Conservation (phyloP, 306 rosid species). For the Fagus crenata region DNA sequence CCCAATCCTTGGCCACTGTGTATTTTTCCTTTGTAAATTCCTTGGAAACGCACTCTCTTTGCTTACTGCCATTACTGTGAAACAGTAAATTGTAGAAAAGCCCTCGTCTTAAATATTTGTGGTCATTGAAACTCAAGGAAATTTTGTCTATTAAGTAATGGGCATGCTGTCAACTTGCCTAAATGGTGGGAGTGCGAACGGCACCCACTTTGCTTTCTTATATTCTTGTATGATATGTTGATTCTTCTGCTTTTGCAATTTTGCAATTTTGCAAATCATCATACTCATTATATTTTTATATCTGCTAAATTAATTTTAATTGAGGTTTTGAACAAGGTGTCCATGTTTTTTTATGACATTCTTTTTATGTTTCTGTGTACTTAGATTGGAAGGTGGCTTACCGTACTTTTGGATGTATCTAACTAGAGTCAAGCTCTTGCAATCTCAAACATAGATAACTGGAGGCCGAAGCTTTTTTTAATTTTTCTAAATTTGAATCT, state of each 20-base stretch:
- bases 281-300: no score
- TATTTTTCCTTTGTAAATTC: neutral
- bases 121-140: neutral
- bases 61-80: neutral
- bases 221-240: no score
- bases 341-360: neutral
- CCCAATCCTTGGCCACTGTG: conserved; percentile 20
- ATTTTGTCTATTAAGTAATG: neutral
- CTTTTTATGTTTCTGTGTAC: neutral
- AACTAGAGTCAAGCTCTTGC: neutral
- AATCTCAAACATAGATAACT: no score
- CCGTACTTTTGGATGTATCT: neutral
- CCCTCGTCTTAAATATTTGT: neutral
- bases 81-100: neutral
- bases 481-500: neutral
- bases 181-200: neutral
- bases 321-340: no score
- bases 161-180: neutral
- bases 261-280: no score
- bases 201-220: neutral
- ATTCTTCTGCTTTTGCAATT: no score
- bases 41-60: neutral
- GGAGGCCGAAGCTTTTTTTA: neutral
- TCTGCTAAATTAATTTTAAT: neutral
- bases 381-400: neutral